Conservation (phyloP, 2,329 filamentous ascomycete genomes). For the Trichoderma koningiopsis region DNA sequence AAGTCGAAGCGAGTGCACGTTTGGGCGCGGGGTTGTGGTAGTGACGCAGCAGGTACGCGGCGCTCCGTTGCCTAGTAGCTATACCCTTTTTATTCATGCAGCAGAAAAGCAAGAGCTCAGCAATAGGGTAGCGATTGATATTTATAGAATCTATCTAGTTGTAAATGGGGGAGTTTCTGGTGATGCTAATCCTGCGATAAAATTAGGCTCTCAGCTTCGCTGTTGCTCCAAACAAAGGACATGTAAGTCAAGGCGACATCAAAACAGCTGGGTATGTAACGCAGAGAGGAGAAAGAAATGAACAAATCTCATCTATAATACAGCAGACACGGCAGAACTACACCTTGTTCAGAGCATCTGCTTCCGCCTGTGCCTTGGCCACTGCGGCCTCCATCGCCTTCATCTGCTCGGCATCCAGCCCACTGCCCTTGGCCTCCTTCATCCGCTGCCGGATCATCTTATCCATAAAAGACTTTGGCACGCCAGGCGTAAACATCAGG, state of each 20-base stretch:
- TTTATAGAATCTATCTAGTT: neutral
- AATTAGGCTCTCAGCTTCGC: neutral
- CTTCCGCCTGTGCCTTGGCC: slow-evolving; percentile 13
- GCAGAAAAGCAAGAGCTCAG: neutral
- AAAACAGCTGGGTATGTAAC: neutral
- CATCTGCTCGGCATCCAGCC: neutral
- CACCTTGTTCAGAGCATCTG: slow-evolving; percentile 6
- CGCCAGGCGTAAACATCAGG: slow-evolving; percentile 52
- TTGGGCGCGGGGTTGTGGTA: slow-evolving; percentile 20
- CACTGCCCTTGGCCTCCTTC: neutral
- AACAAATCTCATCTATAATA: neutral
- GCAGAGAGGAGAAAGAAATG: neutral
- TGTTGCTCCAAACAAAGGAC: neutral
- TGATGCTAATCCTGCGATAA: neutral
- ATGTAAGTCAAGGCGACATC: neutral
- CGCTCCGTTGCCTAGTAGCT: slow-evolving; percentile 13
- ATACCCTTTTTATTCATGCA: neutral
- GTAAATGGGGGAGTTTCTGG: neutral
- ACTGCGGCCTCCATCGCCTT: slow-evolving; percentile 10
- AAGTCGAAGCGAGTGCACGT: neutral
- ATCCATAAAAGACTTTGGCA: slow-evolving; percentile 48
- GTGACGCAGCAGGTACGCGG: slow-evolving; percentile 15
- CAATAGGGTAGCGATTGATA: neutral
- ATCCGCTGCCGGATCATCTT: slow-evolving; percentile 34
- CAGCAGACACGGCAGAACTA: neutral